Conservation (phyloP, 768 basidiomycete species). For the Leucocoprinus sp. region DNA sequence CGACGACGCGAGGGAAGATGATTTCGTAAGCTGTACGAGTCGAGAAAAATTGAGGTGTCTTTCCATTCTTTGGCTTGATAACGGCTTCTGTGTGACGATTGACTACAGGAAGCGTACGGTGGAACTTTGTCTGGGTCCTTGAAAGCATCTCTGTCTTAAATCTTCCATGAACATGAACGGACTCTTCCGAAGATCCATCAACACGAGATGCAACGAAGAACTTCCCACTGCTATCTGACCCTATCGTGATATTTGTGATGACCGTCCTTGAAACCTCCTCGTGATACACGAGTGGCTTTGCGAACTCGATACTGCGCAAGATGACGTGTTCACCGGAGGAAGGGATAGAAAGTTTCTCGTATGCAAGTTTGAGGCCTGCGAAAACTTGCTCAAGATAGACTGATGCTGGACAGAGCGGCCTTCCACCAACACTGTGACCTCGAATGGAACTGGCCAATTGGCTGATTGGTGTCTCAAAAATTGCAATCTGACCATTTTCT, state of each 20-base stretch:
- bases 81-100: slow-evolving; percentile 26
- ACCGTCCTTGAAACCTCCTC: neutral
- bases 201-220: slow-evolving; percentile 41
- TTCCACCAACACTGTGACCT: slow-evolving; percentile 51
- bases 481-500: slow-evolving; percentile 28
- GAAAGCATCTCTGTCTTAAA: slow-evolving; percentile 28
- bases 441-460: slow-evolving; percentile 35
- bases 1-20: slow-evolving; percentile 62
- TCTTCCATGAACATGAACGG: slow-evolving; percentile 38
- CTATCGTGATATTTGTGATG: slow-evolving; percentile 23
- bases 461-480: slow-evolving; percentile 46
- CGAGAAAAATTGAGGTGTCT: slow-evolving; percentile 38
- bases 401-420: slow-evolving; percentile 57
- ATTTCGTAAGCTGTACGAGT: slow-evolving; percentile 53
- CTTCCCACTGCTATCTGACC: slow-evolving; percentile 25
- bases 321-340: slow-evolving; percentile 26
- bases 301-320: slow-evolving; percentile 38
- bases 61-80: slow-evolving; percentile 17
- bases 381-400: slow-evolving; percentile 53
- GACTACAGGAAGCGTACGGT: slow-evolving; percentile 26
- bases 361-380: slow-evolving; percentile 33
- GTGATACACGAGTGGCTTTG: slow-evolving; percentile 42
- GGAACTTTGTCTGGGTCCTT: slow-evolving; percentile 29
- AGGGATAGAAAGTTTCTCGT: slow-evolving; percentile 20
- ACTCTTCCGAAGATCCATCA: slow-evolving; percentile 22